Evolutionary conservation across 31 red algal species (phyloP), one percentile per base, ranked within the genome.

Genomic region (Bonnemaisonia californica): DNA sequence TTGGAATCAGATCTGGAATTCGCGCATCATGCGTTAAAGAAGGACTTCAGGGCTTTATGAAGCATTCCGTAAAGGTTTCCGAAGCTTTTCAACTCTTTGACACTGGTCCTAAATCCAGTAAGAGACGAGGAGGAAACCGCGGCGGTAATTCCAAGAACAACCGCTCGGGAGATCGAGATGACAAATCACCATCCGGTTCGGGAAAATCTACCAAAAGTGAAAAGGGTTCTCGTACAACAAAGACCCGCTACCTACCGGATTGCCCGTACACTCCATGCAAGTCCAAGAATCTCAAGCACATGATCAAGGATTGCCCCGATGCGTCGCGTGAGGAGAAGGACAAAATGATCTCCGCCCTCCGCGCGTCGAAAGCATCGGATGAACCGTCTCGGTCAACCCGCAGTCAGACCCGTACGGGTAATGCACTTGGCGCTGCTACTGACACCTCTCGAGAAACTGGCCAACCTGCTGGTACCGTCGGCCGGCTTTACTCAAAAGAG

Each of bases 41-140:
- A 33, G 26, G 64, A 69, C 19, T 69, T 69, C 24, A 69, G 33
- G 33, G 33, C 4, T 69, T 69, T 69, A 1, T 33, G 64, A 69
- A 69, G 24, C 64, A 38, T 69, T 4, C 24, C 64, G 27, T 24
- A 32, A 31, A 5, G 26, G 26, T 69, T 7, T 69, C 64, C 12
- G 64, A 69, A 5, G 12, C 24, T 32, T 69, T 69, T 0, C 13
- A 69, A 19, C 8, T 69, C 12, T 27, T 33, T 0, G 64, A 69
- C 9, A 69, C 0, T 38, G 64, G 26, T 9, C 26, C 13, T 27
- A n/a, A n/a, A n/a, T n/a, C n/a, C n/a, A n/a, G n/a, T n/a, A n/a
- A n/a, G n/a, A n/a, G n/a, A n/a, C n/a, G n/a, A n/a, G n/a, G n/a
- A n/a, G n/a, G n/a, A n/a, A n/a, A n/a, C n/a, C n/a, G n/a, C n/a